phyloP scores from a whole-genome alignment of 441 rosid species.

The Pelargonium australe region DNA sequence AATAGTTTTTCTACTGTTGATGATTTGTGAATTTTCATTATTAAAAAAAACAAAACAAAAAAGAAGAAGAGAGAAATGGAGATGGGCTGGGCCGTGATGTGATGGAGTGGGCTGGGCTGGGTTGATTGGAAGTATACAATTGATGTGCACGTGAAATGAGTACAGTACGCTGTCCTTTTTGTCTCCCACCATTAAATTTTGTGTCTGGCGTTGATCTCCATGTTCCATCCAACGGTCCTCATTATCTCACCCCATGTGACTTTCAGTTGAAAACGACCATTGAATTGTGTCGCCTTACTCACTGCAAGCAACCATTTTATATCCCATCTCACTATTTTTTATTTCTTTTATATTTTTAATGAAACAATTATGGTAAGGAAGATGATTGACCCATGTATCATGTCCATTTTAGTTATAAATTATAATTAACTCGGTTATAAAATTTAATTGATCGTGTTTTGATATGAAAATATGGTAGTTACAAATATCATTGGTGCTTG shows the following conservation, averaged over 20 bases:
- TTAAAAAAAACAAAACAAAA: neutral
- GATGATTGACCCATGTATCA: too few relatives aligned
- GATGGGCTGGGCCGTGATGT: neutral
- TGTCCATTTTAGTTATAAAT: too few relatives aligned
- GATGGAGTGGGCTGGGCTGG: neutral
- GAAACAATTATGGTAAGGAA: too few relatives aligned
- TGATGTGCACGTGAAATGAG: constrained; percentile 37
- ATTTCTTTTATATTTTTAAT: too few relatives aligned
- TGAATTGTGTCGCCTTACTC: neutral
- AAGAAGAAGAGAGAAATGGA: neutral
- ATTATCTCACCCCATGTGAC: neutral
- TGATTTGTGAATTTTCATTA: constrained; percentile 9
- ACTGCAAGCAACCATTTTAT: too few relatives aligned
- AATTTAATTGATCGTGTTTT: too few relatives aligned
- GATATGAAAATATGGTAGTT: too few relatives aligned
- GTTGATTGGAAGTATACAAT: constrained; percentile 24
- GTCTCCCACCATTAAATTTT: constrained; percentile 30
- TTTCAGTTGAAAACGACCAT: neutral
- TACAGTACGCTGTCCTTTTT: constrained; percentile 30
- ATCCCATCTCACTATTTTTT: too few relatives aligned
- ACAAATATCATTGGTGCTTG: too few relatives aligned
- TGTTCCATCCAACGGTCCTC: constrained; percentile 13
- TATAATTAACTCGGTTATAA: too few relatives aligned
- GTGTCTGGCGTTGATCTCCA: constrained; percentile 25
- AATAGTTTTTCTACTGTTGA: too few relatives aligned